Evolutionary conservation across 2,329 filamentous ascomycete species (phyloP), one percentile per base, ranked within the genome.

Genomic region (Chaetomiaceae sp.): DNA sequence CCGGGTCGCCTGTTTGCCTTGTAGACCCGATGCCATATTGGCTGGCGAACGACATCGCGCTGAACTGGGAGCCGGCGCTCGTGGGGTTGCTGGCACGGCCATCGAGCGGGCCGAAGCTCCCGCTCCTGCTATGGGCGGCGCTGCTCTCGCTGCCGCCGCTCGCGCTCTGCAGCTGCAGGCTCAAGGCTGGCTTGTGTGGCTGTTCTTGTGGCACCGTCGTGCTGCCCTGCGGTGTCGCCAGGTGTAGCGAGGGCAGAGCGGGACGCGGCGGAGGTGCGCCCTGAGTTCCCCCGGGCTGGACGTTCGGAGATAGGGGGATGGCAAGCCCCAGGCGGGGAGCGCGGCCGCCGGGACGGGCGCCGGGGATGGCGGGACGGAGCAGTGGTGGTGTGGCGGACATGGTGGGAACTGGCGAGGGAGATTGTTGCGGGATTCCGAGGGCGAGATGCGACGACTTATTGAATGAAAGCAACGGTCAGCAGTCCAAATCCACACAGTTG

Each of bases 41-140:
- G 39, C 77, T 82, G 32, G 86, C 85, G 64, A 95, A 91, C 4
- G 87, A 91, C 27, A 93, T 70, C 6, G 84, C 80, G 2, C 88
- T 93, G 62, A 86, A 93, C 55, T 88, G 86, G 9, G 88, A 93
- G n/a, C 86, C 87, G 14, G 89, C 89, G 17, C 87, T 91, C 6
- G 84, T 86, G 27, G 89, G 88, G 45, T 88, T 88, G 65, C 86
- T 93, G 20, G 77, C 81, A 52, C 83, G 79, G 42, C 84, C 83
- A 60, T 93, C 87, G 36, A 85, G 66, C 45, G 81, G 79, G 1
- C 86, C 86, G 59, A 93, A 91, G 65, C 88, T 95, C 33, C 87
- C 88, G 15, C 86, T 86, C 60, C 88, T 76, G 51, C 88, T 94
- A 63, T 91, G 84, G 48, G 82, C 83, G 38, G 78, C 78, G 59